Percentiles rank a stretch among this genome's conserved stretches.
These are phyloP conservation scores for Suillus variegatus DNA, from an alignment of 768 basidiomycete genomes.

Conservation along the genomic window DNA sequence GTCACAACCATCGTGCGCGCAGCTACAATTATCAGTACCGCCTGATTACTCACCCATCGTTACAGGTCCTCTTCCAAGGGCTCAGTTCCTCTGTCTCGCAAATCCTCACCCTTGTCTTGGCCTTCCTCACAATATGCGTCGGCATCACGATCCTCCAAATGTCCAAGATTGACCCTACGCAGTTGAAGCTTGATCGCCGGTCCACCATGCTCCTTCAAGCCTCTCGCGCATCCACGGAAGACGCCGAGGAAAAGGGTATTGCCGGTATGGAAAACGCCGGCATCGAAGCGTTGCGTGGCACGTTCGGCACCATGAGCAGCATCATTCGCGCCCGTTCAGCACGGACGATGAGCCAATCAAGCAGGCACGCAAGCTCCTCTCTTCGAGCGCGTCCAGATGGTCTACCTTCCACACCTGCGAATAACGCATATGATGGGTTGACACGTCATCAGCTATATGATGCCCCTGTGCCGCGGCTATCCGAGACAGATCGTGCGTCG, in stretches of 20 bases:
- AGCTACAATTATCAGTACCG: neutral
- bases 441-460: slow-evolving; percentile 88
- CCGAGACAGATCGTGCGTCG: slow-evolving; percentile 43
- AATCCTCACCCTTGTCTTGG: slow-evolving; percentile 91
- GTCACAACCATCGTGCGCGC: slow-evolving; percentile 73
- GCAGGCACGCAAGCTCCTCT: slow-evolving; percentile 29
- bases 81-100: slow-evolving; percentile 73
- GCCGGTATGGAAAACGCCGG: slow-evolving; percentile 84
- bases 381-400: slow-evolving; percentile 21
- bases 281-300: slow-evolving; percentile 88
- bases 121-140: slow-evolving; percentile 86
- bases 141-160: slow-evolving; percentile 96
- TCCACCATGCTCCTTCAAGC: slow-evolving; percentile 91
- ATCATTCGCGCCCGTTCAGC: slow-evolving; percentile 75
- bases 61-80: slow-evolving; percentile 85
- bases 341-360: slow-evolving; percentile 51
- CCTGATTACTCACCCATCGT: neutral
- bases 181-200: slow-evolving; percentile 83
- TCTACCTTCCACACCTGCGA: slow-evolving; percentile 19
- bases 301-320: slow-evolving; percentile 89
- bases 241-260: slow-evolving; percentile 55
- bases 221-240: slow-evolving; percentile 68
- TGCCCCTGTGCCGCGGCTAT: slow-evolving; percentile 66
- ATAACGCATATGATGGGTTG: slow-evolving; percentile 48
- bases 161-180: slow-evolving; percentile 88